Base-by-base conservation (phyloP, 2,329 filamentous ascomycete genomes). In the Exophiala sp. region DNA sequence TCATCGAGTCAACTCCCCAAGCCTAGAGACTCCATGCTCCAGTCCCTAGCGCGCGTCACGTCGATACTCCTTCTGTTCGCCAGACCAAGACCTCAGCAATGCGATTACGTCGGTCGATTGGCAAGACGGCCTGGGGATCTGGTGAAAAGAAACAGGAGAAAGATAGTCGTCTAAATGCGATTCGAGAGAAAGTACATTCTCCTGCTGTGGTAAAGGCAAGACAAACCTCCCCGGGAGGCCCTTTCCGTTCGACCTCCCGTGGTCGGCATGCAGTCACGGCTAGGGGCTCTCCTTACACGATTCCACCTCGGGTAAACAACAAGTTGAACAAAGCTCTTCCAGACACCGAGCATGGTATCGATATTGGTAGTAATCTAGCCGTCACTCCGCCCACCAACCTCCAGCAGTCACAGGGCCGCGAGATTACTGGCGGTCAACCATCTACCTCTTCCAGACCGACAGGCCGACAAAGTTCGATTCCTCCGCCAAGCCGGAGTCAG, bases 221-320 rank as follows among this genome's bases (percentile, higher is more conserved):
- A 38, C 42, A 46, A 9, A 14, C 18, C 6, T 32, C 42, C 34
- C 39, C 34, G 23, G 44, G 23, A 8, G 52, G 45, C n/a, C 52
- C 52, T 13, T 27, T 53, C 32, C 55, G 53, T 18, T 44, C 53
- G 2, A 30, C 37, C 18, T 58, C 56, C 13, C 50, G 39, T 32
- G 46, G 46, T 32, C 53, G 53, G 10, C 42, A 50, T 23, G 52
- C 39, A 13, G 55, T 58, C 16, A 55, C 58, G 18, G 48, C 34
- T 29, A 42, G 51, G 43, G 56, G 58, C 7, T 58, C 56, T 21
- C 58, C 58, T 11, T 58, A 55, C 44, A 52, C 47, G 7, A 47
- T 52, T 23, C 43, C 53, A 18, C 34, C 47, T 14, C 43, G 45
- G 10, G 32, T 39, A 10, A 38, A 21, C 10, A 35, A 39, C 13